Conservation (phyloP, 768 basidiomycete genomes). For the Mycena latifolia region DNA sequence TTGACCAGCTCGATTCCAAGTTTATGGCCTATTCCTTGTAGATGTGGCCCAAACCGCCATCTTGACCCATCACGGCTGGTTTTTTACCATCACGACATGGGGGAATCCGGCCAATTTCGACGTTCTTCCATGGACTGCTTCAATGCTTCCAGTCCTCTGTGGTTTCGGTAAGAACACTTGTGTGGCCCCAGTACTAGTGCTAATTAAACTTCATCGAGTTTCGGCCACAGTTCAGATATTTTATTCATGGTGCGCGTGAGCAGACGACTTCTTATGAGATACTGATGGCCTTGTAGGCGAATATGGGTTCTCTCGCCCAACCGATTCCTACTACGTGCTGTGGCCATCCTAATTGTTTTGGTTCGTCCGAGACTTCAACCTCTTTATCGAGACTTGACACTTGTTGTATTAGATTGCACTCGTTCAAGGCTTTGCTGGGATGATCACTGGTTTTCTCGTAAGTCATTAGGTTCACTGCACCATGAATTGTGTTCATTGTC, state of each 20-base stretch:
- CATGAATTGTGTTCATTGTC: neutral
- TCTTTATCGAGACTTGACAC: no score
- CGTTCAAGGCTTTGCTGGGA: neutral
- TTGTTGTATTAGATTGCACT: conserved; percentile 12
- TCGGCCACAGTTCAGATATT: conserved; percentile 7
- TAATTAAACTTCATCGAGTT: neutral
- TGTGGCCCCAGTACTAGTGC: neutral
- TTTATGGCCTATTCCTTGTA: neutral
- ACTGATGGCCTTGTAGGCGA: neutral
- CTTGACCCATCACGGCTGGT: conserved; percentile 8
- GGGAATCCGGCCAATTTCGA: neutral
- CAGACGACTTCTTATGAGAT: neutral
- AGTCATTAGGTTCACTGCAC: neutral
- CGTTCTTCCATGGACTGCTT: neutral
- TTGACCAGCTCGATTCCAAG: neutral
- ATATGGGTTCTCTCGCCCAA: conserved; percentile 5
- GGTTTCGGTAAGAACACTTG: neutral
- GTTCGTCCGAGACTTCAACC: neutral
- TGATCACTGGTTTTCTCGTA: neutral
- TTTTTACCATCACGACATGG: neutral
- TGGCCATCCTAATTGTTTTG: conserved; percentile 4
- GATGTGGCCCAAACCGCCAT: conserved; percentile 13
- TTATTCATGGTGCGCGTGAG: conserved; percentile 8
- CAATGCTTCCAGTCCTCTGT: neutral
- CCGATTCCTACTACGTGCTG: neutral